Conservation (phyloP, 78 protist species). For the Pigoraptor vietnamica region DNA sequence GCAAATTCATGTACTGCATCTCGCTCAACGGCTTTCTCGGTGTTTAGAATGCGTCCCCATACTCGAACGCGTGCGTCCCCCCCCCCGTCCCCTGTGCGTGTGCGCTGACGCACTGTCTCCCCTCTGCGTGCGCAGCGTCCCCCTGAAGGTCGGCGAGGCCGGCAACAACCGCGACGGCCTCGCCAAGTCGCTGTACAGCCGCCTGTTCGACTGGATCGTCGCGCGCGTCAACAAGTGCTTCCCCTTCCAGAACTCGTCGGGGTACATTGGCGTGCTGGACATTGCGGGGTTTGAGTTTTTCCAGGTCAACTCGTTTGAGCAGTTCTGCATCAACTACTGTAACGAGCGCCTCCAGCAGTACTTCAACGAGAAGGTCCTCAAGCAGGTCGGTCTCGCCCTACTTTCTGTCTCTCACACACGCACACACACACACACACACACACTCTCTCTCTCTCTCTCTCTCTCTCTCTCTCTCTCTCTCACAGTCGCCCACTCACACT, state of each 20-base stretch:
- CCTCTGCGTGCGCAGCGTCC: no score
- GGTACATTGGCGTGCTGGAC: slow-evolving; percentile 62
- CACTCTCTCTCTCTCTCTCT: no score
- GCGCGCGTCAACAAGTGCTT: slow-evolving; percentile 25
- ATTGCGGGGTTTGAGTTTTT: slow-evolving; percentile 79
- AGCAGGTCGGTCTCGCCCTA: no score
- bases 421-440: no score
- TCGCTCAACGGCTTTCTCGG: no score
- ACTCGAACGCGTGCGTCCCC: no score
- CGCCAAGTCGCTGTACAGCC: slow-evolving; percentile 57
- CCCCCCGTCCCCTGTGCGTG: no score
- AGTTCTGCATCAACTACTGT: slow-evolving; percentile 61
- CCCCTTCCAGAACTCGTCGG: background rate
- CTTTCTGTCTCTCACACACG: background rate
- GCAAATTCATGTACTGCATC: no score
- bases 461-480: no score
- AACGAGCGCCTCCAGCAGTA: slow-evolving; percentile 71
- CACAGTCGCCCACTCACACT: no score
- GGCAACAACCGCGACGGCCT: slow-evolving; percentile 55
- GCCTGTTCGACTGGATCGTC: slow-evolving; percentile 69
- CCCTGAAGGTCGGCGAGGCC: background rate
- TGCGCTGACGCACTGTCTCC: no score
- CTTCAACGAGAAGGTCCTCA: slow-evolving; percentile 43
- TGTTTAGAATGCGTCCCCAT: no score
- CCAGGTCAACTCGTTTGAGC: slow-evolving; percentile 42